Base-by-base conservation (phyloP, 176 grass and related monocot species). In the Cenchrus fungigraminus region DNA sequence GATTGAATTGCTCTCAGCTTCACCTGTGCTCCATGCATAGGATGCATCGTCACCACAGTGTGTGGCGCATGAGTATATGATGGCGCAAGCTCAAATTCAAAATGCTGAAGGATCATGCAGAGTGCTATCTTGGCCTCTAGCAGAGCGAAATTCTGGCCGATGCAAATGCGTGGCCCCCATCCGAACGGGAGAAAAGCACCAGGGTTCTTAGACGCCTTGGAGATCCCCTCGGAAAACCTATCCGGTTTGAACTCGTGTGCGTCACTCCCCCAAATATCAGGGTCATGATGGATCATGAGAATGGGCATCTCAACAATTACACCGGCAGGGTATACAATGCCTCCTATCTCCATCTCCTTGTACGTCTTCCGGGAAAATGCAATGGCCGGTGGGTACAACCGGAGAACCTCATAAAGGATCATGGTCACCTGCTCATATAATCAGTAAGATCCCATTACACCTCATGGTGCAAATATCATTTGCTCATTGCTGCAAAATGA, bases 331-430 rank as follows among this genome's bases (percentile, higher is more conserved):
- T 66, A 66, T 53, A 45, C 44, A 45, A 91, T 20, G 9, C 76
- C 86, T 25, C 93, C 93, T 1, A 95, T 44, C 62, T 89, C 82
- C 43, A 82, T 80, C 16, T 79, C 71, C 68, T 93, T 92, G 47
- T 80, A 72, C 2, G 91, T 89, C 57, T 65, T 61, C 8, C 88
- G 65, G 8, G 3, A 11, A 10, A 89, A 16, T 8, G 12, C 11
- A 13, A 40, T 32, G 6, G 4, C 65, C 7, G 91, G 93, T 3
- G 93, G 88, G 56, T 94, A 97, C 4, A 97, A 2, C 17, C 95
- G 54, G 20, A 97, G 83, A 45, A 97, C 90, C 69, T 97, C 90
- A 0, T 94, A 78, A 8, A 97, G 86, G 66, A 97, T 91, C 95
- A 97, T 94, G 0, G 87, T 90, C 74, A 94, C 82, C 87, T 94